phyloP scores from a whole-genome alignment of 345 rosid genomes.

The Alliaria petiolata region DNA sequence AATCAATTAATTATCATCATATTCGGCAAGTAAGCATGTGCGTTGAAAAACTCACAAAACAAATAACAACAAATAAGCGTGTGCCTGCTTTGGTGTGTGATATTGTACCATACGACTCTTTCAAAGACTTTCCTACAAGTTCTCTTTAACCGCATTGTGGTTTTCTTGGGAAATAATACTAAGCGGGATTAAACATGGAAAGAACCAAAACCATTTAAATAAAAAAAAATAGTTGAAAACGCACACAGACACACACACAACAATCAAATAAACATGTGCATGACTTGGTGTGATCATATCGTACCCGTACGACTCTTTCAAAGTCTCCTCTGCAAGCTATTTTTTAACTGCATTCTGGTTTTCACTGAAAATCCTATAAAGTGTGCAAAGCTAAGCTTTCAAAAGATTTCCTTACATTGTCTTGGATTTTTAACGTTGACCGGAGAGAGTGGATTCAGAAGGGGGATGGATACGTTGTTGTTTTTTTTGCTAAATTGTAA shows the following conservation, averaged over 20 bases:
- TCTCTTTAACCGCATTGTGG: neutral
- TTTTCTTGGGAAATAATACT: too few species aligned
- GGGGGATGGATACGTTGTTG: too few species aligned
- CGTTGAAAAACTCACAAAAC: neutral
- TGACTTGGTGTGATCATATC: neutral
- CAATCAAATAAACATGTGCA: neutral
- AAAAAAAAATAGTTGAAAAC: too few species aligned
- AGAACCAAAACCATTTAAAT: too few species aligned
- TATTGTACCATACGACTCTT: conserved; percentile 10
- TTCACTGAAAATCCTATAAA: neutral
- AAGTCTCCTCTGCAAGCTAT: neutral
- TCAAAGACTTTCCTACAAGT: neutral
- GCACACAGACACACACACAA: neutral
- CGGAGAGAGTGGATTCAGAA: neutral
- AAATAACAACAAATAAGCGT: neutral
- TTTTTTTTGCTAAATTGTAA: too few species aligned
- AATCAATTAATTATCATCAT: neutral
- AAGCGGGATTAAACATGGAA: too few species aligned
- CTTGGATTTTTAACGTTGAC: neutral
- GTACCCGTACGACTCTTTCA: conserved; percentile 11
- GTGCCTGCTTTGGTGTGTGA: neutral
- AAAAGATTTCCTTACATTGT: neutral
- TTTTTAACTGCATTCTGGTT: neutral
- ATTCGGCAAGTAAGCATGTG: neutral
- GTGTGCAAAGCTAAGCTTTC: neutral